Evolutionary conservation across 1,284 basidiomycete genomes (phyloP).

Genomic region (Pseudozyma sp.): DNA sequence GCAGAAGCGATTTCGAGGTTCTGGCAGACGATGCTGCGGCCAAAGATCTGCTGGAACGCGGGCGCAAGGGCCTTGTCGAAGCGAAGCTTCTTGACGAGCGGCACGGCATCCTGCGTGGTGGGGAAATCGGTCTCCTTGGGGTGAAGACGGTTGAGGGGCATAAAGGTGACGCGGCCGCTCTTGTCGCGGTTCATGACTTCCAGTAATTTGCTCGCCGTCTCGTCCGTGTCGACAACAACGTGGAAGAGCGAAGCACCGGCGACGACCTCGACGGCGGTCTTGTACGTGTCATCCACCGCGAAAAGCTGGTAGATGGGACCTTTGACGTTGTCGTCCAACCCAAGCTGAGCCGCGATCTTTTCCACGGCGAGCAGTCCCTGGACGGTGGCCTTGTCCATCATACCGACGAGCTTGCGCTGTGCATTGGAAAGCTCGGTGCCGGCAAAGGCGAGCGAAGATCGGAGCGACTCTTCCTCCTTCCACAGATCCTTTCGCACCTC

Average conservation of each 20-base stretch:
- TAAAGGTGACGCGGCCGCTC: conserved; percentile 94
- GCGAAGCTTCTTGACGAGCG: conserved; percentile 79
- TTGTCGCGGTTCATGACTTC: conserved; percentile 92
- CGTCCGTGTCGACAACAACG: conserved; percentile 95
- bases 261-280: conserved; percentile 91
- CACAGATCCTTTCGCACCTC: conserved; percentile 73
- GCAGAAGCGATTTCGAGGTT: conserved; percentile 91
- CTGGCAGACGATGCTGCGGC: conserved; percentile 93
- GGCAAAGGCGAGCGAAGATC: conserved; percentile 81
- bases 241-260: conserved; percentile 97
- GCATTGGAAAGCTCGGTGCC: conserved; percentile 82
- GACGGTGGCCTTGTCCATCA: conserved; percentile 92
- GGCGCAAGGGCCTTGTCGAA: conserved; percentile 80
- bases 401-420: conserved; percentile 82
- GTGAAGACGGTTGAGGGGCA: conserved; percentile 96
- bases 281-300: conserved; percentile 91
- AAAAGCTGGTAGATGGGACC: conserved; percentile 95
- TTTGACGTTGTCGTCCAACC: conserved; percentile 79
- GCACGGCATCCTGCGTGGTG: conserved; percentile 82
- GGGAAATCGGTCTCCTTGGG: conserved; percentile 77
- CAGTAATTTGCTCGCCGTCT: conserved; percentile 86
- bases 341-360: conserved; percentile 79
- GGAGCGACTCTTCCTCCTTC: conserved; percentile 78
- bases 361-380: conserved; percentile 86
- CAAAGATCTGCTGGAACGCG: conserved; percentile 98